Evolutionary conservation across 225 moss, liverwort and hornwort species (phyloP).

Genomic region (Bryum argenteum): DNA sequence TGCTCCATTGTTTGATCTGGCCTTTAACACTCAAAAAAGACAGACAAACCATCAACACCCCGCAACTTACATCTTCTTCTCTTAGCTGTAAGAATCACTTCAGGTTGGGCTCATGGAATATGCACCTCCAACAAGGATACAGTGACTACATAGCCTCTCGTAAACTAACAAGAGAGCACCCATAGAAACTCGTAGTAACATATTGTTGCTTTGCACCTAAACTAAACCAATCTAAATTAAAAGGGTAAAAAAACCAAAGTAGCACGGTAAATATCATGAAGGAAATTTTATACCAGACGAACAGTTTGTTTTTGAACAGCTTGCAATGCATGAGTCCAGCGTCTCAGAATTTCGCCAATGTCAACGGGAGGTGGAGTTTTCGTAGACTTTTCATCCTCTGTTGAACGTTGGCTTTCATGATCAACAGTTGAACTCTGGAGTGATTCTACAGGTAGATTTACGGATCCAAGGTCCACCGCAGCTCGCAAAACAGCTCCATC

Average conservation of each 20-base stretch:
- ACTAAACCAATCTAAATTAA: neutral
- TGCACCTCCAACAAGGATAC: conserved; percentile 12
- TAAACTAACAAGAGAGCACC: conserved; percentile 2
- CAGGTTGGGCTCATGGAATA: neutral
- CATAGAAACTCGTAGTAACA: conserved; percentile 3
- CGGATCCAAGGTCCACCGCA: conserved; percentile 85
- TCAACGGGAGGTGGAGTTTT: conserved; percentile 83
- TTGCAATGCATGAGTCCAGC: conserved; percentile 96
- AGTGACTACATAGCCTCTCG: neutral
- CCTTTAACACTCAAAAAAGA: conserved; percentile 59
- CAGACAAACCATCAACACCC: conserved; percentile 36
- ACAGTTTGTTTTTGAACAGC: conserved; percentile 93
- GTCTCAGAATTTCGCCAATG: conserved; percentile 87
- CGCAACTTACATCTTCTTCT: conserved; percentile 22
- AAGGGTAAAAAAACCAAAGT: neutral
- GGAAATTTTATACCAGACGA: conserved; percentile 64
- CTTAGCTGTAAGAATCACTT: neutral
- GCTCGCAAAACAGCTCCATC: conserved; percentile 88
- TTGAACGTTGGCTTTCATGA: conserved; percentile 45
- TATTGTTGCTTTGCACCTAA: neutral
- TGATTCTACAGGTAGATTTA: conserved; percentile 57
- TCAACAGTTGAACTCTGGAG: conserved; percentile 42
- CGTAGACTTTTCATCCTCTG: conserved; percentile 77
- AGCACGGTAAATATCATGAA: neutral
- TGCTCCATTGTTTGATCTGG: conserved; percentile 88